Evolutionary conservation across 208 protist genomes (phyloP).

Genomic region (Acanthamoeba triangularis): DNA sequence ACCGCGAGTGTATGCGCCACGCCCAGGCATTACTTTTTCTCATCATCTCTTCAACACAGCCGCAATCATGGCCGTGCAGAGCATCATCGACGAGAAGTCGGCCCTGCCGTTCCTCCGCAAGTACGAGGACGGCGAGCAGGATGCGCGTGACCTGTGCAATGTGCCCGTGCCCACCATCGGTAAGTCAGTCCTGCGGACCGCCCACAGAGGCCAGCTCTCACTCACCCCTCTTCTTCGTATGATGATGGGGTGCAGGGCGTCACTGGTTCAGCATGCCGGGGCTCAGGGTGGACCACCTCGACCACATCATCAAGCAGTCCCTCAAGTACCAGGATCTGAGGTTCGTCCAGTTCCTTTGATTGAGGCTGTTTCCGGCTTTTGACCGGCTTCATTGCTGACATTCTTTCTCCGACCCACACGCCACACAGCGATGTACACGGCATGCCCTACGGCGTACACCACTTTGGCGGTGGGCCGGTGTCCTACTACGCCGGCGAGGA

Average conservation of each 20-base stretch:
- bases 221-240: no score
- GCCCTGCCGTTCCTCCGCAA: not conserved
- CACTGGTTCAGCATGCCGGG: not conserved
- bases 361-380: no score
- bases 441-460: no score
- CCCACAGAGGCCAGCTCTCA: no score
- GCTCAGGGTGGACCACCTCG: not conserved
- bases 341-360: not conserved
- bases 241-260: not conserved
- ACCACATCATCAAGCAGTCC: not conserved
- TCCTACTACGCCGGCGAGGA: no score
- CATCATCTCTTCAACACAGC: not conserved
- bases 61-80: not conserved
- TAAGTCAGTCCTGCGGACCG: not conserved
- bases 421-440: no score
- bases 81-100: not conserved
- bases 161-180: slow-evolving; percentile 1
- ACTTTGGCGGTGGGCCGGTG: no score
- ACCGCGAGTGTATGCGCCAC: no score
- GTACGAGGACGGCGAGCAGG: slow-evolving; percentile 8
- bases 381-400: not conserved
- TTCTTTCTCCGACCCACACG: no score
- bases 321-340: not conserved
- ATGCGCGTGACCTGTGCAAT: not conserved
- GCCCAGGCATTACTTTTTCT: no score